Percentiles rank a stretch among this genome's conserved stretches.
Evolutionary conservation across 2,329 filamentous ascomycete species (phyloP).

Genomic region (Penicillium capsulatum): DNA sequence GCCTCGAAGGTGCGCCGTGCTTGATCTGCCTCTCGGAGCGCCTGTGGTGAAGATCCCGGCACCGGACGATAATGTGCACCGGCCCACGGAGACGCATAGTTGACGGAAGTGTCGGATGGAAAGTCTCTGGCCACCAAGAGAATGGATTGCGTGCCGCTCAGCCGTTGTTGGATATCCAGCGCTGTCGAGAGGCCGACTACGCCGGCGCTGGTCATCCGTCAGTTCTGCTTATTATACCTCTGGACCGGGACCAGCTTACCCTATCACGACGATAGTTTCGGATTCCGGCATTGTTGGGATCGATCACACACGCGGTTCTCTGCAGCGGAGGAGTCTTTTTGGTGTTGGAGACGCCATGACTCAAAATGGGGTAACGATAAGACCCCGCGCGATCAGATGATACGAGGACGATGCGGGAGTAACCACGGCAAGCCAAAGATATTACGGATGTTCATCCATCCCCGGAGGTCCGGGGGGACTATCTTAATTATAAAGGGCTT

Average conservation of each 20-base stretch:
- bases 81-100: slow-evolving; percentile 47
- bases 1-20: slow-evolving; percentile 37
- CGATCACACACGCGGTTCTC: not conserved
- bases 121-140: slow-evolving; percentile 42
- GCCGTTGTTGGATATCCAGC: slow-evolving; percentile 31
- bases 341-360: not conserved
- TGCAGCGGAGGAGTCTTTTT: not conserved
- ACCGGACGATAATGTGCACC: slow-evolving; percentile 48
- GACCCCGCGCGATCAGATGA: slow-evolving; percentile 14
- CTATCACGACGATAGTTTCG: slow-evolving; percentile 38
- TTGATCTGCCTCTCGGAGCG: slow-evolving; percentile 35
- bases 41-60: slow-evolving; percentile 37
- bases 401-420: slow-evolving; percentile 8
- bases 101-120: slow-evolving; percentile 37
- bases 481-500: slow-evolving; percentile 1
- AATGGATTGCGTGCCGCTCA: slow-evolving; percentile 28
- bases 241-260: slow-evolving; percentile 22
- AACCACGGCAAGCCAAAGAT: not conserved
- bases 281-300: slow-evolving; percentile 21
- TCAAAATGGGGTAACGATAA: slow-evolving; percentile 1
- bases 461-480: no score
- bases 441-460: no score
- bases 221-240: slow-evolving; percentile 1
- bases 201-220: slow-evolving; percentile 33
- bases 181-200: slow-evolving; percentile 40